Evolutionary conservation across 805 yeast species (phyloP).

Genomic region (Debaryomyces prosopidis): DNA sequence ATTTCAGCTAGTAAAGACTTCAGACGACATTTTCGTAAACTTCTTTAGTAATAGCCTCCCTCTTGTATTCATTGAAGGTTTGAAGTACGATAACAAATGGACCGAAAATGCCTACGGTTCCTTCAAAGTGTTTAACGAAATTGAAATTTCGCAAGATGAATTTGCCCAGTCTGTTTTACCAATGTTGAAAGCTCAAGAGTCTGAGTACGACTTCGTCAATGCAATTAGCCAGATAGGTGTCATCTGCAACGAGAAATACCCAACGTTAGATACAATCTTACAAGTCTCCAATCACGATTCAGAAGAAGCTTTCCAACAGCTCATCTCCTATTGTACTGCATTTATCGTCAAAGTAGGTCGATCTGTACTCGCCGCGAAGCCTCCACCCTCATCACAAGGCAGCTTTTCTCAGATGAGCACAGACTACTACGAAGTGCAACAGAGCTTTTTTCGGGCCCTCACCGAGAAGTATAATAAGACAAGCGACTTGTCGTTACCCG

Average conservation of each 20-base stretch:
- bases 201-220: constrained; percentile 23
- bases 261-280: background rate
- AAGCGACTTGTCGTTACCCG: constrained; percentile 9
- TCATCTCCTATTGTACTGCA: background rate
- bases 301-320: background rate
- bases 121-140: constrained; percentile 17
- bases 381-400: background rate
- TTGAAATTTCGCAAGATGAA: constrained; percentile 25
- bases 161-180: constrained; percentile 11
- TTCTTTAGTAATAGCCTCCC: constrained; percentile 18
- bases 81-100: constrained; percentile 70
- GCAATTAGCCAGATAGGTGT: constrained; percentile 26
- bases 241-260: background rate
- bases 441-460: constrained; percentile 5
- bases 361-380: background rate
- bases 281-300: background rate
- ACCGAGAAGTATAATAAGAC: constrained; percentile 7
- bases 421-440: constrained; percentile 3
- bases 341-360: background rate
- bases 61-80: constrained; percentile 49
- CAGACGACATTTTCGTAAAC: constrained; percentile 11
- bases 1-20: constrained; percentile 18
- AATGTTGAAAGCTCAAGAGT: constrained; percentile 24
- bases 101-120: constrained; percentile 13
- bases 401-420: background rate